Evolutionary conservation across 2,329 filamentous ascomycete species (phyloP).

Genomic region (Calonectria montana): DNA sequence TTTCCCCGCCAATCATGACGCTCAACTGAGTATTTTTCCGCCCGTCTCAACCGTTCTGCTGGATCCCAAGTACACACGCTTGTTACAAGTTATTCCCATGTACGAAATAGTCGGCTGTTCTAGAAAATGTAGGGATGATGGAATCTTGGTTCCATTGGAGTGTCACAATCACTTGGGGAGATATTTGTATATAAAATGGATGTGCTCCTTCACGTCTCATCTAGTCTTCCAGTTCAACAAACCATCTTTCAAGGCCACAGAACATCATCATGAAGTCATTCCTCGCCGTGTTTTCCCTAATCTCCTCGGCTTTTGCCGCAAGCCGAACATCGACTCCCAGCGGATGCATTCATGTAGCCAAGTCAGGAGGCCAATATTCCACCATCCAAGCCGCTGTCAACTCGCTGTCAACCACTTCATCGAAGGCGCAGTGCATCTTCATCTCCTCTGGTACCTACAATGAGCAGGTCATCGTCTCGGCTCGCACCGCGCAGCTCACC

Average conservation of each 20-base stretch:
- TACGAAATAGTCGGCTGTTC: not conserved
- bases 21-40: not conserved
- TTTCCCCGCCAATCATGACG: not conserved
- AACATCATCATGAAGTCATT: constrained; percentile 33
- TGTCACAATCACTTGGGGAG: too few relatives aligned
- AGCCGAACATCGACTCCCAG: constrained; percentile 54
- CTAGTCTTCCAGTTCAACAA: not conserved
- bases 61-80: not conserved
- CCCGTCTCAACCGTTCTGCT: not conserved
- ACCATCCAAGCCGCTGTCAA: constrained; percentile 67
- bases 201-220: not conserved
- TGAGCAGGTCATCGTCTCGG: constrained; percentile 59
- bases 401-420: constrained; percentile 64
- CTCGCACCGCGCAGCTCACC: constrained; percentile 62
- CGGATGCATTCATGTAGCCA: constrained; percentile 62
- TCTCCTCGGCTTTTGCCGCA: constrained; percentile 41
- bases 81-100: not conserved
- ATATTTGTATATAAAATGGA: not conserved
- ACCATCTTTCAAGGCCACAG: not conserved
- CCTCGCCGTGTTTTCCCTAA: constrained; percentile 23
- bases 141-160: not conserved
- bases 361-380: constrained; percentile 49
- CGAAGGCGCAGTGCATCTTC: constrained; percentile 69
- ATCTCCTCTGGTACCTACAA: constrained; percentile 71
- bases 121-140: not conserved